Percentiles rank a stretch among this genome's conserved stretches.
These are phyloP conservation scores for Barnettozyma californica DNA, from an alignment of 805 yeast genomes.

Conservation along the genomic window DNA sequence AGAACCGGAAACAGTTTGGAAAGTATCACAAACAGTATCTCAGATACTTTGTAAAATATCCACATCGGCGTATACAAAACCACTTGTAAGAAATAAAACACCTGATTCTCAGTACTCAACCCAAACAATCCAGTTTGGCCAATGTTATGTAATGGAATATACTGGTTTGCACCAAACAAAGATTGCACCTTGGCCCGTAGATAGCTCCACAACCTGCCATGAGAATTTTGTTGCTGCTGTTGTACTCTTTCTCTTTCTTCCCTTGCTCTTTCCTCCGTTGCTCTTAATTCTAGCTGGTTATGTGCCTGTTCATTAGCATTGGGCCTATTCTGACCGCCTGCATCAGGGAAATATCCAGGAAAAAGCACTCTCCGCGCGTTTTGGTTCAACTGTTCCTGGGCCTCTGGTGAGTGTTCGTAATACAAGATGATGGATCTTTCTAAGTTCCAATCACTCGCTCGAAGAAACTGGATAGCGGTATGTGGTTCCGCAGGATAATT, in stretches of 20 bases:
- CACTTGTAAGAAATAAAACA: conserved; percentile 25
- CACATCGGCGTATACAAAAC: conserved; percentile 30
- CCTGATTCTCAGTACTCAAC: conserved; percentile 23
- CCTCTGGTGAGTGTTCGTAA: conserved; percentile 22
- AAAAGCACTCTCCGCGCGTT: conserved; percentile 11
- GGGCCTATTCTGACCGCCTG: conserved; percentile 1
- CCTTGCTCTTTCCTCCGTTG: neutral
- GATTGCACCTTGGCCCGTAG: conserved; percentile 22
- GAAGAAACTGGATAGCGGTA: conserved; percentile 20
- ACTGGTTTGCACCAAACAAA: conserved; percentile 16
- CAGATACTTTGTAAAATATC: conserved; percentile 26
- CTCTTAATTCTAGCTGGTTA: neutral
- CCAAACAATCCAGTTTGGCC: conserved; percentile 8
- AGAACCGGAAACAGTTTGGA: conserved; percentile 32
- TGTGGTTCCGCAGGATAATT: conserved; percentile 15
- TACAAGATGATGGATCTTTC: conserved; percentile 28
- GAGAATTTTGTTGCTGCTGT: conserved; percentile 6
- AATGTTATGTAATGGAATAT: conserved; percentile 27
- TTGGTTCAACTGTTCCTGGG: conserved; percentile 20
- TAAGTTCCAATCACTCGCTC: conserved; percentile 33
- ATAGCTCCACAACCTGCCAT: neutral
- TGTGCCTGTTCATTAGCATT: conserved; percentile 7
- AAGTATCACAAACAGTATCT: conserved; percentile 23
- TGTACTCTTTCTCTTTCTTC: neutral
- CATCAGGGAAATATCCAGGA: conserved; percentile 21